Conservation (phyloP, 192 early-diverging fungal genomes). For the Coemansia sp. region DNA sequence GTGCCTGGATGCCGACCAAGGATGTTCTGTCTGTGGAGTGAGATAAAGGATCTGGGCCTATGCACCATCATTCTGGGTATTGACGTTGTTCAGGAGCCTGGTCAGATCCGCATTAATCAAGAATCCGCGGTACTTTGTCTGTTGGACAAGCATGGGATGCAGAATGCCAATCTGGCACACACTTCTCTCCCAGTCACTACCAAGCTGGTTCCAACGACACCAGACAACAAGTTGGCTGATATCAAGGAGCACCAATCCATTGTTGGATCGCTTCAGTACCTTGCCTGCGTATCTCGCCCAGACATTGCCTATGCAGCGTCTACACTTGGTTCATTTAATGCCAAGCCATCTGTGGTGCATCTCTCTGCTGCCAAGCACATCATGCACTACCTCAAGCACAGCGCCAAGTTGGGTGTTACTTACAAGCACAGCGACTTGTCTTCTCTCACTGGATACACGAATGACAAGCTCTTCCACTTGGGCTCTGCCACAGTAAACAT, state of each 20-base stretch:
- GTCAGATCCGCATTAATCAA: not conserved
- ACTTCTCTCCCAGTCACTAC: not conserved
- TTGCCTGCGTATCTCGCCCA: not conserved
- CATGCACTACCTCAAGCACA: conserved; percentile 10
- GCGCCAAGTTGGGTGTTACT: not conserved
- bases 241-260: not conserved
- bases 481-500: not conserved
- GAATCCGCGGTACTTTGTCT: not conserved
- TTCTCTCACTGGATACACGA: not conserved
- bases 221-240: not conserved
- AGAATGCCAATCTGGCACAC: not conserved
- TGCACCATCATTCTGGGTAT: not conserved
- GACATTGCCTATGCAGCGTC: conserved; percentile 10
- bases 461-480: conserved; percentile 9
- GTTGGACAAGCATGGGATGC: not conserved
- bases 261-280: conserved; percentile 8
- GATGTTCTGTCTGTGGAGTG: not conserved
- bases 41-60: conserved; percentile 4
- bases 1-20: not conserved
- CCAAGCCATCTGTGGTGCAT: not conserved
- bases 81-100: not conserved
- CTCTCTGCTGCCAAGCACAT: conserved; percentile 8
- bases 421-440: not conserved
- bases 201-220: not conserved
- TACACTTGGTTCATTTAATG: conserved; percentile 2